Evolutionary conservation across 2,329 filamentous ascomycete species (phyloP).

Genomic region (Byssoonygena ceratinophila): DNA sequence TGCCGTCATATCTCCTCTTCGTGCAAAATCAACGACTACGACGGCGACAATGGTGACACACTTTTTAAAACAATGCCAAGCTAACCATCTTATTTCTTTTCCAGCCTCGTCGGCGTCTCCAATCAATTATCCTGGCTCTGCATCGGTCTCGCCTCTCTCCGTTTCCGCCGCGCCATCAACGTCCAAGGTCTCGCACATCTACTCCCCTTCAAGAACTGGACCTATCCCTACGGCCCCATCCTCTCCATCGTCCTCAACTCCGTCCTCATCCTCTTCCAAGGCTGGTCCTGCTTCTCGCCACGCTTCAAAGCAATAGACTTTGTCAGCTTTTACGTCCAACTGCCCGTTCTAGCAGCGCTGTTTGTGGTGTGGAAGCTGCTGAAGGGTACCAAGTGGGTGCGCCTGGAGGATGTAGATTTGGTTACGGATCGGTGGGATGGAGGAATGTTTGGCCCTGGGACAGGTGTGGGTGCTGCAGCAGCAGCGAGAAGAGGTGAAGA

Average conservation of each 20-base stretch:
- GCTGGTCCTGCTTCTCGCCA: constrained; percentile 51
- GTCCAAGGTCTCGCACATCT: constrained; percentile 51
- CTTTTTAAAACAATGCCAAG: neutral
- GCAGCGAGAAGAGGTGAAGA: constrained; percentile 7
- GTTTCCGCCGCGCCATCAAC: constrained; percentile 50
- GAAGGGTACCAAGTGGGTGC: constrained; percentile 38
- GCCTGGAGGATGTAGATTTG: constrained; percentile 42
- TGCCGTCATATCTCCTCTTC: neutral
- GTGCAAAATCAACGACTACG: too few relatives aligned
- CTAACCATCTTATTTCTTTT: constrained; percentile 8
- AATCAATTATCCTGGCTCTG: constrained; percentile 56
- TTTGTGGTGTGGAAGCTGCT: constrained; percentile 46
- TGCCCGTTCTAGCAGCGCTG: constrained; percentile 50
- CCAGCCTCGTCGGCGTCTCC: constrained; percentile 53
- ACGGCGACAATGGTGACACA: too few relatives aligned
- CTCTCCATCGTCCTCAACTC: constrained; percentile 47
- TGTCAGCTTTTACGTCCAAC: constrained; percentile 54
- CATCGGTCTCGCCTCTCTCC: constrained; percentile 54
- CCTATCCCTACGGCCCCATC: constrained; percentile 53
- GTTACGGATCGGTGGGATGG: constrained; percentile 37
- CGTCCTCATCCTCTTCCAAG: constrained; percentile 53
- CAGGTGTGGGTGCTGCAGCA: constrained; percentile 21
- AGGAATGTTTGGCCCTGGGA: constrained; percentile 21
- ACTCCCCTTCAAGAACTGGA: constrained; percentile 57
- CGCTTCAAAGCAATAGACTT: constrained; percentile 50